Percentiles rank a stretch among this genome's conserved stretches.
Evolutionary conservation across 1,139 yeast species (phyloP).

Genomic region (Scheffersomyces parashehatae): DNA sequence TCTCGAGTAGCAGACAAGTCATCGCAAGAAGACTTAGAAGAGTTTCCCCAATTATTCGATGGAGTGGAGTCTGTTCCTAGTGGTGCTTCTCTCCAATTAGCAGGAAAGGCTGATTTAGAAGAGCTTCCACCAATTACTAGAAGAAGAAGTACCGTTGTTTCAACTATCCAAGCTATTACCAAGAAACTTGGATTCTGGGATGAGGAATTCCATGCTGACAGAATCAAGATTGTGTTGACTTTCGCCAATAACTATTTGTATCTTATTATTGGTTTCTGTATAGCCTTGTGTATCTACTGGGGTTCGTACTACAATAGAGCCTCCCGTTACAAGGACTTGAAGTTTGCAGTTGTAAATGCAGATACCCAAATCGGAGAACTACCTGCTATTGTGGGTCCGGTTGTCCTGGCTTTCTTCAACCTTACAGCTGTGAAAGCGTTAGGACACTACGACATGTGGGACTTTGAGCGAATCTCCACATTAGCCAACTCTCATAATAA

Average conservation of each 20-base stretch:
- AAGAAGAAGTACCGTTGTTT: conserved; percentile 21
- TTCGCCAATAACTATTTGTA: conserved; percentile 23
- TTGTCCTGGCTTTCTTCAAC: conserved; percentile 24
- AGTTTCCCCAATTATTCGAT: conserved; percentile 7
- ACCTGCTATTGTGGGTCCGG: conserved; percentile 27
- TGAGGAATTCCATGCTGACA: conserved; percentile 22
- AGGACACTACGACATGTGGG: conserved; percentile 27
- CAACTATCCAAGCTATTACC: conserved; percentile 18
- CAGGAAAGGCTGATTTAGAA: background rate
- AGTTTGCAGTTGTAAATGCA: conserved; percentile 28
- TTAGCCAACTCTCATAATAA: conserved; percentile 20
- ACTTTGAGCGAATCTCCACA: conserved; percentile 16
- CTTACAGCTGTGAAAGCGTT: conserved; percentile 18
- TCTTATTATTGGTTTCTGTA: conserved; percentile 24
- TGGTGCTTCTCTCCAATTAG: background rate
- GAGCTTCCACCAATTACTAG: conserved; percentile 7
- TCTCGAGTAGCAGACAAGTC: conserved; percentile 1
- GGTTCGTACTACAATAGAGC: conserved; percentile 28
- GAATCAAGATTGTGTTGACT: conserved; percentile 19
- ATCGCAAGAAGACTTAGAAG: conserved; percentile 8
- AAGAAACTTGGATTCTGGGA: conserved; percentile 32
- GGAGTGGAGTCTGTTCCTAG: background rate
- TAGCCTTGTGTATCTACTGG: conserved; percentile 32
- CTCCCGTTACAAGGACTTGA: conserved; percentile 19
- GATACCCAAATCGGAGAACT: conserved; percentile 21